phyloP scores from a whole-genome alignment of 1,284 basidiomycete species.

The Ustilago xerochloae region DNA sequence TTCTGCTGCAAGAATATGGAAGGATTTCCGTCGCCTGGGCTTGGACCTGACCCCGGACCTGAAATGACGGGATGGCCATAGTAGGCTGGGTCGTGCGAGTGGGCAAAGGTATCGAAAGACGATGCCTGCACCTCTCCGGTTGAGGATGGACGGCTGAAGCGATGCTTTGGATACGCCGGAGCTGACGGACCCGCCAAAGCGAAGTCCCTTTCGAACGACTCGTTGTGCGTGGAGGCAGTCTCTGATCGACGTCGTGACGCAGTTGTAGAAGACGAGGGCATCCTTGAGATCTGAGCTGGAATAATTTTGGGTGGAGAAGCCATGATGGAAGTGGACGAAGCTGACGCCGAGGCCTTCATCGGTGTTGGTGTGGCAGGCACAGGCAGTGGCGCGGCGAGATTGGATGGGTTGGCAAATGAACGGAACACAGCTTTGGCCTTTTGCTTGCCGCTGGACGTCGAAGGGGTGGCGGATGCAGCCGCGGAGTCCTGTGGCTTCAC shows the following conservation, averaged over 20 bases:
- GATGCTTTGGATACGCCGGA: slow-evolving; percentile 2
- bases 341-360: slow-evolving; percentile 3
- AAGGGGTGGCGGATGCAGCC: neutral
- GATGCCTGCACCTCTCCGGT: slow-evolving; percentile 1
- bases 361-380: slow-evolving; percentile 14
- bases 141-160: slow-evolving; percentile 21
- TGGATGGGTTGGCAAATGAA: slow-evolving; percentile 58
- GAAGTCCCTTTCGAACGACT: slow-evolving; percentile 16
- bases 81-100: slow-evolving; percentile 32
- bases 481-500: slow-evolving; percentile 1
- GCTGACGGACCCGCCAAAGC: neutral
- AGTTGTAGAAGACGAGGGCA: slow-evolving; percentile 19
- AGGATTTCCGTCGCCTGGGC: slow-evolving; percentile 2
- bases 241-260: slow-evolving; percentile 30
- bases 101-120: slow-evolving; percentile 15
- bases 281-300: slow-evolving; percentile 9
- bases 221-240: slow-evolving; percentile 14
- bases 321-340: slow-evolving; percentile 17
- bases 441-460: slow-evolving; percentile 24
- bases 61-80: slow-evolving; percentile 24
- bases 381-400: slow-evolving; percentile 52
- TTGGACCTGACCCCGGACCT: slow-evolving; percentile 4
- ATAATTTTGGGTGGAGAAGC: slow-evolving; percentile 14
- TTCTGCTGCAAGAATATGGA: slow-evolving; percentile 42
- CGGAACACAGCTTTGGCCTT: slow-evolving; percentile 60